phyloP scores from a whole-genome alignment of 805 yeast species.

The Candida sonorensis region DNA sequence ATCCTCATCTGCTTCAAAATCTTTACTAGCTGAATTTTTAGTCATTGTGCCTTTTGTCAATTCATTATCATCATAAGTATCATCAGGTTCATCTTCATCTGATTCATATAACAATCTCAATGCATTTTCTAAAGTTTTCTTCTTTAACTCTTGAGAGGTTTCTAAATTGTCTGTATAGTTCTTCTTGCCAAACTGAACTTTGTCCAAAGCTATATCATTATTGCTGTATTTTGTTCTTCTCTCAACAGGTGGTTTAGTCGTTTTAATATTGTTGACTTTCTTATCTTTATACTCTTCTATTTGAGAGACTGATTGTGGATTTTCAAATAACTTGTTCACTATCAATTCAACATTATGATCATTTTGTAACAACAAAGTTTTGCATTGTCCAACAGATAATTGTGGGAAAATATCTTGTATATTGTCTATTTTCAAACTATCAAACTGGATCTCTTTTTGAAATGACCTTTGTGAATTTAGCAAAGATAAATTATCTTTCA shows the following conservation, averaged over 20 bases:
- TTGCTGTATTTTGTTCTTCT: conserved; percentile 24
- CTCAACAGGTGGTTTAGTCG: too few relatives aligned
- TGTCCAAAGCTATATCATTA: conserved; percentile 20
- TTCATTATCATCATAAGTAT: conserved; percentile 59
- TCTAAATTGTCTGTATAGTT: conserved; percentile 15
- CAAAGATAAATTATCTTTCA: conserved; percentile 45
- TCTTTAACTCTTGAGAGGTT: conserved; percentile 38
- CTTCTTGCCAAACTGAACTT: conserved; percentile 31
- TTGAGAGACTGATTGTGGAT: conserved; percentile 38
- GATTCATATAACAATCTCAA: conserved; percentile 57
- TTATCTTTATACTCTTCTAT: conserved; percentile 25
- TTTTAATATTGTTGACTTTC: conserved; percentile 1
- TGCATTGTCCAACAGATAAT: conserved; percentile 39
- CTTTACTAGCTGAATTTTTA: conserved; percentile 5
- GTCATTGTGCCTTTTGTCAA: conserved; percentile 22
- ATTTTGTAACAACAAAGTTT: conserved; percentile 40
- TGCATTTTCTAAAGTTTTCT: conserved; percentile 50
- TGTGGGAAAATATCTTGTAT: conserved; percentile 64
- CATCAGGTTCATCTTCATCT: conserved; percentile 85
- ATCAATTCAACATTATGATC: conserved; percentile 49
- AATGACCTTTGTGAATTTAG: conserved; percentile 26
- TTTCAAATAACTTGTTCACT: conserved; percentile 55
- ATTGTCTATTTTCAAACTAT: conserved; percentile 32
- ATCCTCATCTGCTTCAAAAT: conserved; percentile 22
- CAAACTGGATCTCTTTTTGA: conserved; percentile 15